Conservation (phyloP, 2,329 filamentous ascomycete genomes). For the Clarireedia paspali region DNA sequence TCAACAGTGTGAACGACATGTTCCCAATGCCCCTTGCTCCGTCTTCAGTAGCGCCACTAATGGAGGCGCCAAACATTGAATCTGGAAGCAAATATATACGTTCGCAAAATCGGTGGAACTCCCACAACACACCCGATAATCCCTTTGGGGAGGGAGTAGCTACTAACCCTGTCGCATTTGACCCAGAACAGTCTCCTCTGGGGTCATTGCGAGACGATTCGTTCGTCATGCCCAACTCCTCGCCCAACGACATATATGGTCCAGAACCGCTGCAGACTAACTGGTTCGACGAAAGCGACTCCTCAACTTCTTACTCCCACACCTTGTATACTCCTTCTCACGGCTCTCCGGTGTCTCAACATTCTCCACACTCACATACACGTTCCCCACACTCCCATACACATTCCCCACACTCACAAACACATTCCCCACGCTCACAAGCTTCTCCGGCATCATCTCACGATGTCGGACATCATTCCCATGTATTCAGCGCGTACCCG, state of each 20-base stretch:
- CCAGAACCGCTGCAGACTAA: slow-evolving; percentile 12
- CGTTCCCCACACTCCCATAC: slow-evolving; percentile 10
- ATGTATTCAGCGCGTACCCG: slow-evolving; percentile 21
- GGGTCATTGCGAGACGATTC: too few relatives aligned
- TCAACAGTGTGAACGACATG: neutral
- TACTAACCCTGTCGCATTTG: slow-evolving; percentile 34
- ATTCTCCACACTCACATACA: slow-evolving; percentile 14
- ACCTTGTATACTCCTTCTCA: slow-evolving; percentile 13
- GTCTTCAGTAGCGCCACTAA: neutral
- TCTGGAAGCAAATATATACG: neutral
- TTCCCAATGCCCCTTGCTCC: neutral
- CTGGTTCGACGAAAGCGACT: slow-evolving; percentile 15
- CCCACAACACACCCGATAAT: slow-evolving; percentile 15
- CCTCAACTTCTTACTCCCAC: slow-evolving; percentile 13
- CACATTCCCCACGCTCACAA: slow-evolving; percentile 9
- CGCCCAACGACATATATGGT: slow-evolving; percentile 22
- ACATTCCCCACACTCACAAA: slow-evolving; percentile 15
- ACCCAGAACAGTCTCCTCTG: slow-evolving; percentile 43
- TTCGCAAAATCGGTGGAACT: slow-evolving; percentile 19
- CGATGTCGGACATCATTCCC: slow-evolving; percentile 15
- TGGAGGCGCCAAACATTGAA: slow-evolving; percentile 6
- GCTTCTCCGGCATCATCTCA: slow-evolving; percentile 13
- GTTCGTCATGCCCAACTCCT: neutral
- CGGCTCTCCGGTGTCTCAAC: slow-evolving; percentile 13
- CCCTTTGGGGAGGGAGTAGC: slow-evolving; percentile 11